A percentile compares a stretch with the other conserved stretches of the same genome.
These are phyloP conservation scores for Miscanthus lutarioriparius DNA, from an alignment of 176 grass and related monocot species.

Conservation along the genomic window DNA sequence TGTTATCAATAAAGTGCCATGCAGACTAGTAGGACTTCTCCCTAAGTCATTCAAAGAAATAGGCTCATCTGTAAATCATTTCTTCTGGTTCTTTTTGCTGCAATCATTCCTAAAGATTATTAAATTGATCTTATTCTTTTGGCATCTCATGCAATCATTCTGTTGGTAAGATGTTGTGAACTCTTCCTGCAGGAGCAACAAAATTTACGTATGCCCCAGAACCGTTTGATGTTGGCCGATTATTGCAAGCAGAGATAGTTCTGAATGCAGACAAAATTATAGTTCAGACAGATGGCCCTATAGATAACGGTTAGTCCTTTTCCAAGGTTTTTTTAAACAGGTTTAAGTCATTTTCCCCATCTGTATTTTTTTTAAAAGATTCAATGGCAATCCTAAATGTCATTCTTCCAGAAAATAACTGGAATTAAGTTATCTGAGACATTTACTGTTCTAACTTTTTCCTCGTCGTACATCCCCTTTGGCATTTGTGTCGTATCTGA, in stretches of 20 bases:
- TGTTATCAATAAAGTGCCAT: not conserved
- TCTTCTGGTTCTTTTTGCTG: constrained; percentile 10
- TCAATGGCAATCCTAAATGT: not conserved
- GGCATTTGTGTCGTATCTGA: constrained; percentile 1
- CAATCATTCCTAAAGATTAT: not conserved
- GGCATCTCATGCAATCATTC: not conserved
- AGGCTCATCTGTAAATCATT: not conserved
- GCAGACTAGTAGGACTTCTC: constrained; percentile 6
- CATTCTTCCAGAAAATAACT: constrained; percentile 23
- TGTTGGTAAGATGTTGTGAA: not conserved
- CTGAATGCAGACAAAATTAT: constrained; percentile 49
- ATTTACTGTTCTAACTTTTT: not conserved
- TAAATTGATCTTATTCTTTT: constrained; percentile 5
- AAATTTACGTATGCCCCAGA: constrained; percentile 88
- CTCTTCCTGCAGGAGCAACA: constrained; percentile 70
- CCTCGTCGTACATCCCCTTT: not conserved
- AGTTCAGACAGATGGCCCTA: constrained; percentile 59
- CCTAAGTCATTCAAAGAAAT: constrained; percentile 6
- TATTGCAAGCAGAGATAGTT: constrained; percentile 80
- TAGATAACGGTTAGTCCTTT: constrained; percentile 79
- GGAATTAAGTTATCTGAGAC: not conserved
- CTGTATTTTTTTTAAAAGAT: not conserved
- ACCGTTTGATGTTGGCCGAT: constrained; percentile 82
- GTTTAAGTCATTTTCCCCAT: not conserved
- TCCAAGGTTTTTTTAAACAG: not conserved